These are phyloP conservation scores for Phialophora macrospora DNA, from an alignment of 2,329 filamentous ascomycete species.

Conservation along the genomic window DNA sequence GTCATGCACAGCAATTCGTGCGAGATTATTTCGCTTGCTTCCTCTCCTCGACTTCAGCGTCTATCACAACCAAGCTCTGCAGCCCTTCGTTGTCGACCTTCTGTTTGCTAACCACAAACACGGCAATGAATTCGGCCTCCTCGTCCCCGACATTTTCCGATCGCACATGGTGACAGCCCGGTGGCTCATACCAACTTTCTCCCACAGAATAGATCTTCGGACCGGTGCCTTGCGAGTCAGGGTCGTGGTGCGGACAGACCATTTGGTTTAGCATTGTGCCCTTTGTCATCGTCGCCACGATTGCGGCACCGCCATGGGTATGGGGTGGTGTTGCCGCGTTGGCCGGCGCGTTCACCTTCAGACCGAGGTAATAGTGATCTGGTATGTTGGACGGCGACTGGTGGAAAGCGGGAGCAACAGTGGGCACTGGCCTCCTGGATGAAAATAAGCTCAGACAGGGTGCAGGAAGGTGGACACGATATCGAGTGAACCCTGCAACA, in stretches of 20 bases:
- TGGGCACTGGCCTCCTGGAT: conserved; percentile 42
- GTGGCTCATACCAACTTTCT: conserved; percentile 25
- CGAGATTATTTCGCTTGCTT: conserved; percentile 3
- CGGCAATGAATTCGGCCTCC: conserved; percentile 21
- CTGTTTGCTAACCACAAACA: conserved; percentile 19
- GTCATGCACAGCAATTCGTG: background rate
- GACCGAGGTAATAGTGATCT: conserved; percentile 49
- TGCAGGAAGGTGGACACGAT: background rate
- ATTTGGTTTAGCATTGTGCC: conserved; percentile 56
- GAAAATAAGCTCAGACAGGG: background rate
- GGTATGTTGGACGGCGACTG: conserved; percentile 49
- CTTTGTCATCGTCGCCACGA: conserved; percentile 48
- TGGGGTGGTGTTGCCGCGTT: conserved; percentile 53
- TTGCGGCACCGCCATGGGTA: conserved; percentile 52
- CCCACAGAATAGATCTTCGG: conserved; percentile 14
- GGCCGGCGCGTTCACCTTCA: conserved; percentile 48
- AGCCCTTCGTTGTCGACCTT: conserved; percentile 17
- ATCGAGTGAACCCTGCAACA: conserved; percentile 23
- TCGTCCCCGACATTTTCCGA: conserved; percentile 21
- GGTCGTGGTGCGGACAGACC: conserved; percentile 48
- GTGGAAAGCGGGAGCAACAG: conserved; percentile 41
- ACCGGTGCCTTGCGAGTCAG: conserved; percentile 46
- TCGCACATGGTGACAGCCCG: conserved; percentile 26
- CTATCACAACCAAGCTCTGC: conserved; percentile 14
- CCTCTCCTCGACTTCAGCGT: conserved; percentile 12